These are phyloP conservation scores for Seiridium unicorne DNA, from an alignment of 2,329 filamentous ascomycete genomes.

Conservation along the genomic window DNA sequence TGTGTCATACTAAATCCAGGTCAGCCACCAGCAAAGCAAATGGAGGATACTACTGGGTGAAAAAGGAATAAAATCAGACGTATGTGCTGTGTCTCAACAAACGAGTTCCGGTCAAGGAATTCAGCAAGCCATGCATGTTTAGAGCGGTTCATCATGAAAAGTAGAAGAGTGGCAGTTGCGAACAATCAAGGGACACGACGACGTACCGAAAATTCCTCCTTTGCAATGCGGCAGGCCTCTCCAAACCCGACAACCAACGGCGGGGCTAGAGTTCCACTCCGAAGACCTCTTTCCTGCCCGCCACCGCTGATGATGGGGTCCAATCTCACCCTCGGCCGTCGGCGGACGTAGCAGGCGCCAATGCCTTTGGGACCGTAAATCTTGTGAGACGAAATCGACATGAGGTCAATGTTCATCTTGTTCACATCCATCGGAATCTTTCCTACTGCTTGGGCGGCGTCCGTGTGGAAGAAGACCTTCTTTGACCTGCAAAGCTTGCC, in stretches of 20 bases:
- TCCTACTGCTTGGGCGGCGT: conserved; percentile 95
- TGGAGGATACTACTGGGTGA: neutral
- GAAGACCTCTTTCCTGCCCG: conserved; percentile 90
- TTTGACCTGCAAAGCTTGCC: conserved; percentile 86
- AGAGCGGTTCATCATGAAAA: conserved; percentile 75
- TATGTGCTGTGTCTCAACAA: conserved; percentile 66
- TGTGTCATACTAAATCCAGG: conserved; percentile 74
- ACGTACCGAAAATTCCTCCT: conserved; percentile 87
- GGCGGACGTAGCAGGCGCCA: conserved; percentile 91
- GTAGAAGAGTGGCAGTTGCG: conserved; percentile 5
- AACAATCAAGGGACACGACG: conserved; percentile 13
- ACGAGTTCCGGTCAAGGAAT: conserved; percentile 60
- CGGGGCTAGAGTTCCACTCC: conserved; percentile 91
- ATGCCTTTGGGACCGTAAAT: conserved; percentile 98
- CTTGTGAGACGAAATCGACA: conserved; percentile 99
- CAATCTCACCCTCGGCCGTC: conserved; percentile 87
- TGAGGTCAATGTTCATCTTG: conserved; percentile 95
- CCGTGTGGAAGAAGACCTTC: conserved; percentile 98
- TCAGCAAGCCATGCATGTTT: conserved; percentile 91
- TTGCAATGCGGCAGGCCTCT: conserved; percentile 89
- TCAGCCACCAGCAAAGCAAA: conserved; percentile 13
- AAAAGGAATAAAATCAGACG: conserved; percentile 51
- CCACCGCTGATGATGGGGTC: conserved; percentile 96
- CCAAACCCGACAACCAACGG: conserved; percentile 89
- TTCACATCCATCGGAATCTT: conserved; percentile 98